A percentile compares a stretch with the other conserved stretches of the same genome.
Conservation (phyloP, 352 stramenopile species). For the Pythium periplocum region DNA sequence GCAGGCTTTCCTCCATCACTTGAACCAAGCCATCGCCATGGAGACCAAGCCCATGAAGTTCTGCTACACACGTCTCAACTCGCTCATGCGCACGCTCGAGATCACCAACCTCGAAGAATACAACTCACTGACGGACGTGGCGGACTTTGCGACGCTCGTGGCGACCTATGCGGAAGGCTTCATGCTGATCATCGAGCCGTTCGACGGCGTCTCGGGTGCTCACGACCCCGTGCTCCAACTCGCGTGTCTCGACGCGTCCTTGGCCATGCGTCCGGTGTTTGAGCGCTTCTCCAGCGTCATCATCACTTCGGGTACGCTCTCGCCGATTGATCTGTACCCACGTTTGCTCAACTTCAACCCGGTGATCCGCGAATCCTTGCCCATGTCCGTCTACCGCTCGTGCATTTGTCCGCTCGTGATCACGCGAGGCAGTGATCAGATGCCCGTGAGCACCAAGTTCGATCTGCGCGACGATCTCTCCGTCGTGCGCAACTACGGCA, state of each 20-base stretch:
- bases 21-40: conserved; percentile 91
- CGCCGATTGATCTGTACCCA: conserved; percentile 98
- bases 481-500: conserved; percentile 96
- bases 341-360: conserved; percentile 98
- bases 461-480: conserved; percentile 82
- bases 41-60: conserved; percentile 98
- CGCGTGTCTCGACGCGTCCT: conserved; percentile 95
- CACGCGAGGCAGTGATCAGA: conserved; percentile 95
- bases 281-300: conserved; percentile 90
- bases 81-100: conserved; percentile 94
- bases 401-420: conserved; percentile 98
- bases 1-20: conserved; percentile 93
- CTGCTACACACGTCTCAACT: conserved; percentile 96
- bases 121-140: conserved; percentile 92
- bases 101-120: conserved; percentile 98
- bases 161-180: conserved; percentile 97
- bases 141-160: conserved; percentile 97
- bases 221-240: conserved; percentile 89
- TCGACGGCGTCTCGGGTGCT: conserved; percentile 78
- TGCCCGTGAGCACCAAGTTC: conserved; percentile 94
- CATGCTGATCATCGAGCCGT: conserved; percentile 97
- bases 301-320: conserved; percentile 94
- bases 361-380: conserved; percentile 93
- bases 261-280: conserved; percentile 98
- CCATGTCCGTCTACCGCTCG: conserved; percentile 97